These are phyloP conservation scores for Apiospora sp. DNA, from an alignment of 2,329 filamentous ascomycete species.

Conservation along the genomic window DNA sequence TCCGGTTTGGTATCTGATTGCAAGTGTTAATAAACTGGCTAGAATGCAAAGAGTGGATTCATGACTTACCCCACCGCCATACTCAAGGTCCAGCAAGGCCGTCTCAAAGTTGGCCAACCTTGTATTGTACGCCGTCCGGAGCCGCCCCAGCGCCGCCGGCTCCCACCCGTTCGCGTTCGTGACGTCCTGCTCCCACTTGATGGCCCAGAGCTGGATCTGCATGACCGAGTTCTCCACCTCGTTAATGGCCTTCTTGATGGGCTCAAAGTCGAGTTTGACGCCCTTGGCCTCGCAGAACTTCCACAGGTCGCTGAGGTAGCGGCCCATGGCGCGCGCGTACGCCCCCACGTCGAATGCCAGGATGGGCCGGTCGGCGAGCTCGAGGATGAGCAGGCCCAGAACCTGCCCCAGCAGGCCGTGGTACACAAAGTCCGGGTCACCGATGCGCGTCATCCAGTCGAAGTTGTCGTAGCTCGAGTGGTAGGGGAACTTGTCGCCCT, in stretches of 20 bases:
- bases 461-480: conserved; percentile 91
- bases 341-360: conserved; percentile 81
- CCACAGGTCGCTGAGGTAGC: conserved; percentile 73
- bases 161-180: conserved; percentile 79
- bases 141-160: conserved; percentile 69
- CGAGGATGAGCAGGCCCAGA: conserved; percentile 82
- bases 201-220: conserved; percentile 79
- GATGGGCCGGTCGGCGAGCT: conserved; percentile 82
- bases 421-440: conserved; percentile 84
- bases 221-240: conserved; percentile 66
- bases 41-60: conserved; percentile 1
- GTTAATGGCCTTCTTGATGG: conserved; percentile 69
- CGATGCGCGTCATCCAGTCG: conserved; percentile 81
- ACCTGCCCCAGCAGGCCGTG: conserved; percentile 83
- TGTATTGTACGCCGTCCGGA: conserved; percentile 79
- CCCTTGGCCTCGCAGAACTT: conserved; percentile 68
- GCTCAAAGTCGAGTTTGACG: conserved; percentile 60
- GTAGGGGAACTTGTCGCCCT: conserved; percentile 71
- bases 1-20: conserved; percentile 77
- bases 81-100: conserved; percentile 78
- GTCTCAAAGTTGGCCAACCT: conserved; percentile 85
- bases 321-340: conserved; percentile 72
- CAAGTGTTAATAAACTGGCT: neutral
- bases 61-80: conserved; percentile 75
- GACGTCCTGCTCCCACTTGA: conserved; percentile 77